phyloP scores from a whole-genome alignment of 441 rosid genomes.

The Brassica balearica region DNA sequence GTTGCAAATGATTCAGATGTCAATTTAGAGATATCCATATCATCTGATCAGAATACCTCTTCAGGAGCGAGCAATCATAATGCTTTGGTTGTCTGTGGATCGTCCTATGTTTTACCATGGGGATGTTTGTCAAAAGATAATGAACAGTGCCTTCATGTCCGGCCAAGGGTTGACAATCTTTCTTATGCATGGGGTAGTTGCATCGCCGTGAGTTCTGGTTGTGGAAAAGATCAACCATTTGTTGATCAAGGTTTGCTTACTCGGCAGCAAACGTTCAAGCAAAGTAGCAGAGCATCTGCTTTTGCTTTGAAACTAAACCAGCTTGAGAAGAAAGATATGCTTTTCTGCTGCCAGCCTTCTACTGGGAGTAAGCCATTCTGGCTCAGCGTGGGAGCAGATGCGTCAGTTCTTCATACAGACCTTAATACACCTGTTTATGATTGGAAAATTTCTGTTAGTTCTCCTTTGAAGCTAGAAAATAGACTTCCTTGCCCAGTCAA shows the following conservation, averaged over 20 bases:
- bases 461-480: conserved; percentile 96
- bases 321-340: conserved; percentile 96
- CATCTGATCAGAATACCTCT: conserved; percentile 49
- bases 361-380: conserved; percentile 75
- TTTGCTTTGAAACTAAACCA: conserved; percentile 72
- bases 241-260: conserved; percentile 70
- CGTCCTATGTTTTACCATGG: conserved; percentile 90
- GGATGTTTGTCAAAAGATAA: conserved; percentile 73
- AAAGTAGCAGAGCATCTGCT: conserved; percentile 60
- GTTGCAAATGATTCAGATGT: conserved; percentile 89
- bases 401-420: conserved; percentile 91
- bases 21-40: conserved; percentile 72
- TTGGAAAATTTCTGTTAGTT: conserved; percentile 87
- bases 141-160: conserved; percentile 73
- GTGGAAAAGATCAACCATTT: conserved; percentile 76
- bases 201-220: conserved; percentile 70
- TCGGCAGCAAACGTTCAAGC: conserved; percentile 71
- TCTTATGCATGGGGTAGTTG: conserved; percentile 80
- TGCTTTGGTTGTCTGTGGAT: conserved; percentile 67
- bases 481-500: conserved; percentile 92
- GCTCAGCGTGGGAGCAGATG: conserved; percentile 94
- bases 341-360: conserved; percentile 66
- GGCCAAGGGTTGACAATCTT: conserved; percentile 66
- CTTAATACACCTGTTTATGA: conserved; percentile 95
- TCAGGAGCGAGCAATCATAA: conserved; percentile 53